phyloP scores from a whole-genome alignment of 2,329 filamentous ascomycete species.

The Chaetomium olivaceum region DNA sequence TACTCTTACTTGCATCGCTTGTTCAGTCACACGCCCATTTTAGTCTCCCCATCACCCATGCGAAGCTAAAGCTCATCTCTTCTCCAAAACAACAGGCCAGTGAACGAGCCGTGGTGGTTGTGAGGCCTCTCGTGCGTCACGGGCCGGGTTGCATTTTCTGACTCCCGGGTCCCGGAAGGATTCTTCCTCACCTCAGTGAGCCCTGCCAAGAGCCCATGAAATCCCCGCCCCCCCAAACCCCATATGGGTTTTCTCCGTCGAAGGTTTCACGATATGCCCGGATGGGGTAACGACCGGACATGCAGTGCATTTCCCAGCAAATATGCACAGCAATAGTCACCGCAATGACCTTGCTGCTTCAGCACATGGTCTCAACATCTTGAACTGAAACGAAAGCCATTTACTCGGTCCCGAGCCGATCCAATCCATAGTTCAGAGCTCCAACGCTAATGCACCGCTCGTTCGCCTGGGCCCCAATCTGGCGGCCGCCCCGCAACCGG shows the following conservation, averaged over 20 bases:
- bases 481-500: background rate
- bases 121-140: background rate
- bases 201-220: background rate
- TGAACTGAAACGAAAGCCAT: no score
- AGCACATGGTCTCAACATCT: background rate
- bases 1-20: background rate
- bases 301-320: background rate
- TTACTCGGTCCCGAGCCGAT: background rate
- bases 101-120: background rate
- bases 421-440: background rate
- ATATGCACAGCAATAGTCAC: background rate
- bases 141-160: background rate
- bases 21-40: background rate
- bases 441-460: background rate
- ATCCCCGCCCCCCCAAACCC: background rate
- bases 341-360: background rate
- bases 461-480: background rate
- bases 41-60: background rate
- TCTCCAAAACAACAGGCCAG: constrained; percentile 2
- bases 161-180: background rate
- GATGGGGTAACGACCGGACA: background rate
- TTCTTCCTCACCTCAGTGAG: background rate
- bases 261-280: background rate
- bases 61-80: background rate
- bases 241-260: background rate